Percentiles rank a stretch among this genome's conserved stretches.
These are phyloP conservation scores for Bjerkandera adusta DNA, from an alignment of 1,284 basidiomycete species.

Conservation along the genomic window DNA sequence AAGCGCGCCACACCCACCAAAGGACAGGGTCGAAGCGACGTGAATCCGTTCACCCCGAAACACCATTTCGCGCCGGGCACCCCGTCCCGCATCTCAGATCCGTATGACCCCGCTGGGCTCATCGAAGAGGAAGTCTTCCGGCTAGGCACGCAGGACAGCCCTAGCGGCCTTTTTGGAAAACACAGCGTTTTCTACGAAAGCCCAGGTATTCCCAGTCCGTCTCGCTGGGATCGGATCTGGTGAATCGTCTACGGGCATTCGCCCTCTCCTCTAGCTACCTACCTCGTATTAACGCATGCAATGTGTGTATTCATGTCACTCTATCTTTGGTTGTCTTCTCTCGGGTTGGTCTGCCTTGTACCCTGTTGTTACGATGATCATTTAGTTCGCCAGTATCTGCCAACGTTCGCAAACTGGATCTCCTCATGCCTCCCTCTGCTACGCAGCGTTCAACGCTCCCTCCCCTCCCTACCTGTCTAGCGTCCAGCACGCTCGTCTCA, in stretches of 20 bases:
- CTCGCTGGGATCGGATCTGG: slow-evolving; percentile 50
- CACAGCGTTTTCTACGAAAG: slow-evolving; percentile 55
- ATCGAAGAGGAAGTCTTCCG: slow-evolving; percentile 59
- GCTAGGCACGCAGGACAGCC: slow-evolving; percentile 11
- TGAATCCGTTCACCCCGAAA: slow-evolving; percentile 25
- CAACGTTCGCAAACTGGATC: background rate
- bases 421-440: background rate
- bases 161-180: slow-evolving; percentile 11
- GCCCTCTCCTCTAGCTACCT: background rate
- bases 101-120: slow-evolving; percentile 61
- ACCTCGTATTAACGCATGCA: background rate
- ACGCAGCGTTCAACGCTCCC: background rate
- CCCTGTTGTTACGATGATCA: background rate
- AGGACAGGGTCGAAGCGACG: slow-evolving; percentile 1
- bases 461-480: background rate
- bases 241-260: too few relatives aligned
- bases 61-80: slow-evolving; percentile 57
- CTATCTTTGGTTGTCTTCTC: background rate
- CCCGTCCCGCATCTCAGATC: slow-evolving; percentile 57
- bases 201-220: slow-evolving; percentile 46
- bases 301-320: background rate
- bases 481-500: background rate
- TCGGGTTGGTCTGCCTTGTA: background rate
- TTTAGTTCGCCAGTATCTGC: background rate
- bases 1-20: slow-evolving; percentile 29